Percentiles rank a stretch among this genome's conserved stretches.
Evolutionary conservation across 2,329 filamentous ascomycete genomes (phyloP).

Genomic region (Didymosphaeria variabile): DNA sequence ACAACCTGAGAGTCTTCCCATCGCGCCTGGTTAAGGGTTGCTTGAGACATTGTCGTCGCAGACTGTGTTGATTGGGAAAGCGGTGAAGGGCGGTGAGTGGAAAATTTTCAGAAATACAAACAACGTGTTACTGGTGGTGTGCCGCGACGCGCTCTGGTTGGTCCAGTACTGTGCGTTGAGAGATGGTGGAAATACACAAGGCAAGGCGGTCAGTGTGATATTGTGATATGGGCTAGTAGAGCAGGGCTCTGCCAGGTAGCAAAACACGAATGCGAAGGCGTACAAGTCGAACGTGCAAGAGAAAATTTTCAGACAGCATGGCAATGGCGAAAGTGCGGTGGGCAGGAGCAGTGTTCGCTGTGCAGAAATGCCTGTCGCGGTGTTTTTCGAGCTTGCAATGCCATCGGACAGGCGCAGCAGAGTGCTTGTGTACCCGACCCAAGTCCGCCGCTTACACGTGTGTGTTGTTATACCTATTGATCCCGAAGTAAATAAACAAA

Average conservation of each 20-base stretch:
- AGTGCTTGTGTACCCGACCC: not conserved
- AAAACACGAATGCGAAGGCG: constrained; percentile 15
- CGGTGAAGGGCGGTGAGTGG: constrained; percentile 46
- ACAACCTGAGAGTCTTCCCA: constrained; percentile 56
- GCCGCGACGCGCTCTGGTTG: constrained; percentile 38
- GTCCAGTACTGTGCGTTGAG: constrained; percentile 25
- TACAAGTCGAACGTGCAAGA: constrained; percentile 1
- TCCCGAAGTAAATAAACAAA: constrained; percentile 13
- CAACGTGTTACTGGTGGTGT: constrained; percentile 29
- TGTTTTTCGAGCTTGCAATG: not conserved
- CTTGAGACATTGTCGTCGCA: constrained; percentile 38
- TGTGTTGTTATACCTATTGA: not conserved
- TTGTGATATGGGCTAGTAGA: constrained; percentile 22
- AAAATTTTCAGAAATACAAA: constrained; percentile 34
- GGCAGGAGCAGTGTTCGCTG: not conserved
- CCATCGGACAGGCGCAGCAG: not conserved
- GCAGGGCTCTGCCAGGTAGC: constrained; percentile 23
- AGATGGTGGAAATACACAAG: constrained; percentile 19
- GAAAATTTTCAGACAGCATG: not conserved
- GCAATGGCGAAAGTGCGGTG: not conserved
- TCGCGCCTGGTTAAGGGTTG: constrained; percentile 37
- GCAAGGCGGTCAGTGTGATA: constrained; percentile 39
- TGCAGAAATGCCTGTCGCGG: not conserved
- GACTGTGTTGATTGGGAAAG: constrained; percentile 32
- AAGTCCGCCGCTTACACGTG: not conserved